Evolutionary conservation across 306 rosid genomes (phyloP), one percentile per base, ranked within the genome.

Genomic region (Trichosanthes truncata): DNA sequence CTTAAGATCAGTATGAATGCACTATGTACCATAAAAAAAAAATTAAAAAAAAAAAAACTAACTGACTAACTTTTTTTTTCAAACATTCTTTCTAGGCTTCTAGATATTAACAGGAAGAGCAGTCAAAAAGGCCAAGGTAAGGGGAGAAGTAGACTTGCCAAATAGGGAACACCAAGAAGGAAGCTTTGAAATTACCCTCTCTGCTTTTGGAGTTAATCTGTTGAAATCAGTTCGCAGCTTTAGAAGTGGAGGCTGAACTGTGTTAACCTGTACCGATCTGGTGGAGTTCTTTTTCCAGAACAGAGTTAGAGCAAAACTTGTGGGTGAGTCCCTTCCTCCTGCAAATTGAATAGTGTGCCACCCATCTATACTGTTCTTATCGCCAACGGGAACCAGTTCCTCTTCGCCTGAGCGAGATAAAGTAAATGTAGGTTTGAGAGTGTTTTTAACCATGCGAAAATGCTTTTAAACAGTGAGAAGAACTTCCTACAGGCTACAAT

Each of bases 111-210:
- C 81, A 29, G 92, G 91, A 78, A 95, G 97, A 80, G 84, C 80
- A 80, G 51, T 88, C 57, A 95, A 82, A 87, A 95, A 93, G 17
- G 99, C 85, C 40, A 95, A 83, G 80, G 88, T 83, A 84, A 77
- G 78, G 5, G 99, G 98, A 82, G 97, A 88, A 31, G 96, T 93
- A 31, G 97, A 95, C 87, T 95, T 95, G 45, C 99, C 99, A 76
- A 95, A 95, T 85, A 82, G 83, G 4, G 99, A 89, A 79, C 99
- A 91, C 99, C 99, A 93, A 43, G 82, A 45, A 10, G 97, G 96
- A 87, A 95, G 96, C 89, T 91, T 93, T 77, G 41, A 25, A 59
- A 93, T 93, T 78, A 95, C 79, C 60, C 86, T 78, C 76, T 89
- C 79, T 3, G 89, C 87, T 83, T 87, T 84, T 4, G 96, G 88